Evolutionary conservation across 2,329 filamentous ascomycete genomes (phyloP), one percentile per base, ranked within the genome.

Genomic region (Cladosporium sp.): DNA sequence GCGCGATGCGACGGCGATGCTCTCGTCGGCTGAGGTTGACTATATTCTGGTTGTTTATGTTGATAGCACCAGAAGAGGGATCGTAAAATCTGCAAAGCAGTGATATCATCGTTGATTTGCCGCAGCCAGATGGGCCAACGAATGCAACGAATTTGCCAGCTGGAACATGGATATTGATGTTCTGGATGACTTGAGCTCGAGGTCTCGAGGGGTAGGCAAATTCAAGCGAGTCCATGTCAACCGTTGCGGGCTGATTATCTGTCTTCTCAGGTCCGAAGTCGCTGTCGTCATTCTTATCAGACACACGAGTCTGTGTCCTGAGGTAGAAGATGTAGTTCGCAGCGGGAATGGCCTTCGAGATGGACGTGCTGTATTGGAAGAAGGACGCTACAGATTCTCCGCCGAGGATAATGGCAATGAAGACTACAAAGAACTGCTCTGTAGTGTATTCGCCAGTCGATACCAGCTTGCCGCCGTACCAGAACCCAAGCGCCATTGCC

Each of bases 41-140:
- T 45, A 76, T 72, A 37, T 72, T 64, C 39, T 68, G 64, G 6
- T 63, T 65, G 47, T 74, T 73, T 67, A 84, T 81, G 0, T 37
- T 57, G 32, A 93, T 85, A 4, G 76, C 74, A 5, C 90, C 90
- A n/a, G 78, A 75, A 9, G 81, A 75, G 0, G 84, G 72, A 50
- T 90, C 83, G 69, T 92, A 92, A 72, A 92, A 91, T 7, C 85
- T 74, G 62, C 83, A 78, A 8, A 84, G 73, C 2, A 84, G 74
- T 1, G 75, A 74, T 35, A 93, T 82, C 42, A 90, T 84, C 15
- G 84, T 90, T 0, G 85, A 88, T 74, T 92, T 90, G 35, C 87
- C 87, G 58, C 85, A 88, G 0, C 87, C 87, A 1, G 84, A 87
- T 0, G 86, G 80, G 1, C 88, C 87, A 4, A 90, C 87, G 1